Conservation (phyloP, 129 eudicot species). For the Tanacetum coccineum region DNA sequence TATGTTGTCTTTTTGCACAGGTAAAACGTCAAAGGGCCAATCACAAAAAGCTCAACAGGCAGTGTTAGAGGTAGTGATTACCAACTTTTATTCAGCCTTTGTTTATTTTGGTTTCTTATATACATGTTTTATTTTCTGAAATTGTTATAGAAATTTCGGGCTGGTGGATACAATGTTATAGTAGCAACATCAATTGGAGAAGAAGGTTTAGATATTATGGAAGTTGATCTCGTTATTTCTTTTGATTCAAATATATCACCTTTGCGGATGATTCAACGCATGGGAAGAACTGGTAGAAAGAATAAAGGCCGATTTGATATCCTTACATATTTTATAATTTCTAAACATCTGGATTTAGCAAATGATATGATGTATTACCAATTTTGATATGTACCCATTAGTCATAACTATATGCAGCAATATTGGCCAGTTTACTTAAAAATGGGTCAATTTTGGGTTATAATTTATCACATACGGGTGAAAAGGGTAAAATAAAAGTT, state of each 20-base stretch:
- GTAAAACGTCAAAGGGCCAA: constrained; percentile 79
- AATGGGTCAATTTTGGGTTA: no score
- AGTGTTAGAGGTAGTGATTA: constrained; percentile 60
- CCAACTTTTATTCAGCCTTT: background rate
- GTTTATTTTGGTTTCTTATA: background rate
- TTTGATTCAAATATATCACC: constrained; percentile 92
- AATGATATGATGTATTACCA: background rate
- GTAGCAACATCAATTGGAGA: constrained; percentile 97
- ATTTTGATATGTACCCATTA: background rate
- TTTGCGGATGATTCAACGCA: constrained; percentile 93
- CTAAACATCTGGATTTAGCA: background rate
- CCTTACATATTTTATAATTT: constrained; percentile 39
- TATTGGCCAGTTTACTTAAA: no score
- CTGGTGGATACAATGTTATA: constrained; percentile 83
- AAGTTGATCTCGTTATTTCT: constrained; percentile 95
- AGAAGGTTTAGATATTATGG: constrained; percentile 99
- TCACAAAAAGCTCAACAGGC: constrained; percentile 90
- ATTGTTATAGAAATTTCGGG: constrained; percentile 63
- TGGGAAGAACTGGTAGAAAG: constrained; percentile 99
- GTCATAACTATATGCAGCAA: no score
- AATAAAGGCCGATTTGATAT: constrained; percentile 94
- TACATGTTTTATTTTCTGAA: constrained; percentile 1
- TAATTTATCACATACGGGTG: no score
- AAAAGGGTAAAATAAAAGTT: no score
- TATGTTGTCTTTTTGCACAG: constrained; percentile 36